Evolutionary conservation across 495 filamentous ascomycete species (phyloP).

Genomic region (Talaromyces trachyspermus): DNA sequence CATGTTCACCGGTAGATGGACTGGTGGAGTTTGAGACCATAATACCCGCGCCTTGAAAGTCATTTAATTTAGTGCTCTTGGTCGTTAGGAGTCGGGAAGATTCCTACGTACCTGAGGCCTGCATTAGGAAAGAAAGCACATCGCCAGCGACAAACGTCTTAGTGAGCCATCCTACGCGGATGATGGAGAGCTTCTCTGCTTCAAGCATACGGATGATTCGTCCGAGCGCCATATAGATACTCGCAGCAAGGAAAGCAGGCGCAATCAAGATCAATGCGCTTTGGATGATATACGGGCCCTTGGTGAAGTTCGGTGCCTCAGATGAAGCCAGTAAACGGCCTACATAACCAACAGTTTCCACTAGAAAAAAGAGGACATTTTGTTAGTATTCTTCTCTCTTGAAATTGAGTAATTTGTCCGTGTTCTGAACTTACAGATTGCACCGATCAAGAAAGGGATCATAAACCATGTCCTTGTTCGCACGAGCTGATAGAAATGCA

Average conservation of each 20-base stretch:
- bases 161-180: slow-evolving; percentile 22
- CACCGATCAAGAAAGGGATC: slow-evolving; percentile 49
- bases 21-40: not conserved
- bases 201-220: slow-evolving; percentile 37
- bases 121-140: slow-evolving; percentile 26
- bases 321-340: slow-evolving; percentile 37
- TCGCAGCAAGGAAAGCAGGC: slow-evolving; percentile 37
- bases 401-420: not conserved
- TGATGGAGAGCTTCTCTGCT: slow-evolving; percentile 27
- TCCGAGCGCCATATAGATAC: slow-evolving; percentile 52
- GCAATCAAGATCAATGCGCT: slow-evolving; percentile 25
- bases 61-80: no score
- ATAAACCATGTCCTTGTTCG: slow-evolving; percentile 52
- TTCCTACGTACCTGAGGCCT: slow-evolving; percentile 18
- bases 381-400: no score
- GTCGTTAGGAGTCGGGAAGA: no score
- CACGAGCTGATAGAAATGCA: slow-evolving; percentile 43
- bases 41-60: not conserved
- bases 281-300: slow-evolving; percentile 29
- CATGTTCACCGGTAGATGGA: slow-evolving; percentile 24
- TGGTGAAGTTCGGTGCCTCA: slow-evolving; percentile 16
- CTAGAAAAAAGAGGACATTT: no score
- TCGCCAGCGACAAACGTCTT: slow-evolving; percentile 32
- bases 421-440: slow-evolving; percentile 38
- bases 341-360: slow-evolving; percentile 52